Evolutionary conservation across 176 grass and related monocot genomes (phyloP), one percentile per base, ranked within the genome.

Genomic region (Oryza australiensis): DNA sequence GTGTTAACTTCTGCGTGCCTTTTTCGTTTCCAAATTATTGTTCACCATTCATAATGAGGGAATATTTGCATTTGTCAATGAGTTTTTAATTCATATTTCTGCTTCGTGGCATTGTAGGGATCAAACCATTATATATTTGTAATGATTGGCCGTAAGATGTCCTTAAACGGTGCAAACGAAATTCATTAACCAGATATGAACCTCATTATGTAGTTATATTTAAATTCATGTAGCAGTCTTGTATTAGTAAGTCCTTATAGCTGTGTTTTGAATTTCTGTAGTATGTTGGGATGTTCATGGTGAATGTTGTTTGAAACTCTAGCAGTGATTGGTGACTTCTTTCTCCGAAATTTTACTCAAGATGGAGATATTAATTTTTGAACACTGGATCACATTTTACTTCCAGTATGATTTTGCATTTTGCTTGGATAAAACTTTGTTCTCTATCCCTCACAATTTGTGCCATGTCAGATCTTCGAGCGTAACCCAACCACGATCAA

Each of bases 401-500:
- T 13, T 34, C 1, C 0, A 69, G 20, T 40, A 43, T 84, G 9
- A 5, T 3, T 43, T 74, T 0, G 12, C 20, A 3, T 59, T 22
- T 26, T 74, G 32, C 46, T 60, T 26, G 27, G 28, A 62, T 38
- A 62, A 27, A 29, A 15, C 22, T 33, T 7, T 79, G n/a, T 63
- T 15, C 23, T 62, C 5, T 43, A 41, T 29, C 12, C 15, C 4
- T 88, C 2, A 14, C 26, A 33, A 4, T 3, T 9, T 70, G 11
- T 81, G 18, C 28, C 73, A 0, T 79, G 22, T 53, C 62, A 94
- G 93, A 95, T 95, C 53, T 95, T 90, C 5, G 93, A 95, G 87
- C 76, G 86, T 12, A 80, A 92, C 80, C 93, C 93, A 38, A 95
- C 93, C 10, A 92, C 83, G 0, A 92, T 95, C 65, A 95, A 95